A percentile compares a stretch with the other conserved stretches of the same genome.
Conservation (phyloP, 2,329 filamentous ascomycete genomes). For the Xylariales sp. region DNA sequence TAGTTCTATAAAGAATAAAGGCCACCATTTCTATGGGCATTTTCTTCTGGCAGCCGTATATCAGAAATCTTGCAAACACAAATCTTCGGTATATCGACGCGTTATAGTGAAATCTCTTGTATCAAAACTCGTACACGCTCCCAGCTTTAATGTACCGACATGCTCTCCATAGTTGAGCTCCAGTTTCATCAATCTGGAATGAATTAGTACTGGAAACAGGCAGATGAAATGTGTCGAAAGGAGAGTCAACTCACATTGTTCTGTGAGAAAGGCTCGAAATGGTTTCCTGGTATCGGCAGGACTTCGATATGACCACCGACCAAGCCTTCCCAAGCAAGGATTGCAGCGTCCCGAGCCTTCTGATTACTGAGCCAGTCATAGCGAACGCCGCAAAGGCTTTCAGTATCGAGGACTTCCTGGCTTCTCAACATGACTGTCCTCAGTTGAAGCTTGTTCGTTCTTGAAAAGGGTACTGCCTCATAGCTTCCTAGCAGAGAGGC, state of each 20-base stretch:
- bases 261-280: slow-evolving; percentile 8
- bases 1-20: no score
- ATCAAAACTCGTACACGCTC: background rate
- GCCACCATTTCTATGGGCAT: no score
- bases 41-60: no score
- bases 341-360: background rate
- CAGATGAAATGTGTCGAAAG: background rate
- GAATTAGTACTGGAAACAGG: background rate
- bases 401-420: slow-evolving; percentile 13
- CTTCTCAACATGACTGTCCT: slow-evolving; percentile 10
- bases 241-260: background rate
- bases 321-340: slow-evolving; percentile 3
- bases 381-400: slow-evolving; percentile 14
- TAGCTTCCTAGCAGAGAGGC: slow-evolving; percentile 11
- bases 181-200: slow-evolving; percentile 5
- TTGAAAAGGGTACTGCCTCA: slow-evolving; percentile 2
- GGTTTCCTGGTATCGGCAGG: slow-evolving; percentile 7
- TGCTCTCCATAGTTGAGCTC: slow-evolving; percentile 6
- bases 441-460: background rate
- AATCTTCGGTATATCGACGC: no score
- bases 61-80: no score
- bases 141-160: slow-evolving; percentile 7
- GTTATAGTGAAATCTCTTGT: background rate
- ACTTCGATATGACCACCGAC: slow-evolving; percentile 3
- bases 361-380: slow-evolving; percentile 17